Conservation (phyloP, 169 alveolate species). For the Cryptosporidium viatorum region DNA sequence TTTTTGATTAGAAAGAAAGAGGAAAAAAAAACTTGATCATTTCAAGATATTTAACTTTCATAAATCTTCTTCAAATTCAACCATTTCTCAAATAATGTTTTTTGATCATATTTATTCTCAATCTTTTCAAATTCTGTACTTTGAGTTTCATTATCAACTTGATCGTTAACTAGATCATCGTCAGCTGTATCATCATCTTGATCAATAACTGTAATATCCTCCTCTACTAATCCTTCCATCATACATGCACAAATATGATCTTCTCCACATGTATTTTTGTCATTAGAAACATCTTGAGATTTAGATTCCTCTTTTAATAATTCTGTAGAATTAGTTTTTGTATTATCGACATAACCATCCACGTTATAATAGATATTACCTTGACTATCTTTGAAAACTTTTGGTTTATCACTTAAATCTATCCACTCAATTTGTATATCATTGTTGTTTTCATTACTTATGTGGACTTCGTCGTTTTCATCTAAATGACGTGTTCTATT, state of each 20-base stretch:
- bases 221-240: slow-evolving; percentile 14
- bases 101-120: background rate
- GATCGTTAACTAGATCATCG: background rate
- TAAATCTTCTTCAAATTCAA: slow-evolving; percentile 3
- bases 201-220: slow-evolving; percentile 51
- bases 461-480: background rate
- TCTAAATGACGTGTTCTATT: slow-evolving; percentile 28
- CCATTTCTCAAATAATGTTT: slow-evolving; percentile 19
- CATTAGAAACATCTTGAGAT: background rate
- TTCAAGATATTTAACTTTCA: background rate
- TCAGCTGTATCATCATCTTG: background rate
- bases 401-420: background rate
- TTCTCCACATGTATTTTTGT: background rate
- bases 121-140: background rate
- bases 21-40: background rate
- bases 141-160: background rate
- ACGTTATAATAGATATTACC: background rate
- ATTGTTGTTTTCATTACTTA: background rate
- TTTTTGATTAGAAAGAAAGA: background rate
- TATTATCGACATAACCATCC: slow-evolving; percentile 21
- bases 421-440: slow-evolving; percentile 50
- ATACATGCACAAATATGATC: slow-evolving; percentile 19
- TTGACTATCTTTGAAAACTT: background rate
- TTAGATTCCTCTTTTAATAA: background rate
- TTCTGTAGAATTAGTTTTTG: background rate